Percentiles rank a stretch among this genome's conserved stretches.
Conservation (phyloP, 2,329 filamentous ascomycete genomes). For the Colletotrichum musicola region DNA sequence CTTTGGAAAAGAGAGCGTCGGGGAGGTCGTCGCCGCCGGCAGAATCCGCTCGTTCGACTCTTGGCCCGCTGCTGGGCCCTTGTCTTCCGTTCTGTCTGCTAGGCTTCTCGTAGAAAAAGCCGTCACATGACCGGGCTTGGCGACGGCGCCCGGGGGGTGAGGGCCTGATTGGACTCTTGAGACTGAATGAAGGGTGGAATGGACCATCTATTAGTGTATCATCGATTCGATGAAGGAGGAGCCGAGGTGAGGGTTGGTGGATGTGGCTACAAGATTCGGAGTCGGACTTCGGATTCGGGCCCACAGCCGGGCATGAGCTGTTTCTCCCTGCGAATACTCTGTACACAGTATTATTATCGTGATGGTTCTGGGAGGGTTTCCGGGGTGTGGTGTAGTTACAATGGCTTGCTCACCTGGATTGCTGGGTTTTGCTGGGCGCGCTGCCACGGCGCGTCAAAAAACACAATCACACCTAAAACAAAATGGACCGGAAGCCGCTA, state of each 20-base stretch:
- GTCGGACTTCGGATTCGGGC: neutral
- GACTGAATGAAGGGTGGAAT: constrained; percentile 16
- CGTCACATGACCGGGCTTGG: constrained; percentile 28
- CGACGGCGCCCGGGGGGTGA: constrained; percentile 25
- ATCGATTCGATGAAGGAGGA: neutral
- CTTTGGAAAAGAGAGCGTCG: constrained; percentile 10
- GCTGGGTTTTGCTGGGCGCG: neutral
- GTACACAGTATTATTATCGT: no score
- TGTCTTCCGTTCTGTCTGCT: constrained; percentile 14
- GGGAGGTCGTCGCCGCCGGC: constrained; percentile 10
- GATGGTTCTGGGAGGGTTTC: no score
- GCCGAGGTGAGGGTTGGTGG: constrained; percentile 18
- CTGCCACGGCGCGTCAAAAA: neutral
- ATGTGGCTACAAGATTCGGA: neutral
- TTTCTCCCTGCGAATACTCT: neutral
- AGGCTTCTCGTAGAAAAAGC: neutral
- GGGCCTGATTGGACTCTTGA: constrained; percentile 1
- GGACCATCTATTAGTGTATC: neutral
- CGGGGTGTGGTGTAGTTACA: no score
- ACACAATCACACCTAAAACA: neutral
- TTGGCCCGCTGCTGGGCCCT: constrained; percentile 6
- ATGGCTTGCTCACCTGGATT: neutral
- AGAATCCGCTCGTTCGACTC: constrained; percentile 9
- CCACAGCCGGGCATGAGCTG: neutral
- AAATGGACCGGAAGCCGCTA: constrained; percentile 17